phyloP scores from a whole-genome alignment of 768 basidiomycete species.

The Albatrellus ellisii region DNA sequence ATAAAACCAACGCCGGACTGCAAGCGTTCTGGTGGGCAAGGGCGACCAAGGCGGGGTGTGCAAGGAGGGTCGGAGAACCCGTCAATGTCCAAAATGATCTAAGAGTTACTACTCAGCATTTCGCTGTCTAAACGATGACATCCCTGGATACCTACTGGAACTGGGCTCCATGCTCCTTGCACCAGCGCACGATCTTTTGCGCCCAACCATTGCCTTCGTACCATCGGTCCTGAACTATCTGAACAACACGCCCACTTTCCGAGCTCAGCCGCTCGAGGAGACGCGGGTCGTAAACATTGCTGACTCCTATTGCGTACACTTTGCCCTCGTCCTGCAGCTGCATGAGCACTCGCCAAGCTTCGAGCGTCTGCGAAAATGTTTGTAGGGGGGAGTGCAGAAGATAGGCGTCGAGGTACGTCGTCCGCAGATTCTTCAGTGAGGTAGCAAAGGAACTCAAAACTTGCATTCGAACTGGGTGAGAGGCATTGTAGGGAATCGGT shows the following conservation, averaged over 20 bases:
- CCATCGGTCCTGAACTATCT: conserved; percentile 81
- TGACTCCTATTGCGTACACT: conserved; percentile 55
- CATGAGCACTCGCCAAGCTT: conserved; percentile 56
- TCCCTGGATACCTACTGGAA: conserved; percentile 45
- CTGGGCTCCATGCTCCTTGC: conserved; percentile 44
- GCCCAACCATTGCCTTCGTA: conserved; percentile 75
- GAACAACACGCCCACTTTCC: conserved; percentile 34
- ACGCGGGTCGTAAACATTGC: conserved; percentile 59
- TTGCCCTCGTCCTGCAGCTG: conserved; percentile 51
- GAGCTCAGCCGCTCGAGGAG: conserved; percentile 39
- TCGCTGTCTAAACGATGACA: background rate
- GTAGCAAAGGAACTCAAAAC: conserved; percentile 44
- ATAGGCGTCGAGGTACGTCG: conserved; percentile 66
- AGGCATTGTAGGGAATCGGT: conserved; percentile 63
- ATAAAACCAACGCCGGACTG: conserved; percentile 56
- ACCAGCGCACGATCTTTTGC: conserved; percentile 46
- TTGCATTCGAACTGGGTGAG: conserved; percentile 39
- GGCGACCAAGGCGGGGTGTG: conserved; percentile 29
- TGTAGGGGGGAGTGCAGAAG: conserved; percentile 66
- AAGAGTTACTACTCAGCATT: background rate
- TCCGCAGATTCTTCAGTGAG: conserved; percentile 57
- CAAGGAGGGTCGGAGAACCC: conserved; percentile 54
- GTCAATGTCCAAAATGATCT: conserved; percentile 85
- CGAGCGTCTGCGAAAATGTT: conserved; percentile 43
- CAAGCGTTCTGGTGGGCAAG: conserved; percentile 34